Conservation (phyloP, 805 yeast species). For the Barnettozyma californica region DNA sequence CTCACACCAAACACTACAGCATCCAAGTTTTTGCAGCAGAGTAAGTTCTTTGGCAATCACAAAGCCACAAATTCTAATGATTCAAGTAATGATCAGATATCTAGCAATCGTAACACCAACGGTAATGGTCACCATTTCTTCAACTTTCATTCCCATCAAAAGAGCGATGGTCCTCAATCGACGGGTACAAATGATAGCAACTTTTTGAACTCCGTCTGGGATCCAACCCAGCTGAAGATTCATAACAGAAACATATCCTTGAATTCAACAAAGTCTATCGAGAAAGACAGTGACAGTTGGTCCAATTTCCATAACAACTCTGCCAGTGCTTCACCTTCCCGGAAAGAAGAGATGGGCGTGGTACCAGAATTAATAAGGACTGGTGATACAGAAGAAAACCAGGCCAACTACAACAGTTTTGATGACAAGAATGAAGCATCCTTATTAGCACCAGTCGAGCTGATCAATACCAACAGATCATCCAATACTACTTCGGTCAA, state of each 20-base stretch:
- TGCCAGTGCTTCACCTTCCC: not conserved
- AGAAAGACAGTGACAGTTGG: slow-evolving; percentile 19
- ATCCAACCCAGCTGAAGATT: slow-evolving; percentile 2
- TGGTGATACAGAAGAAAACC: not conserved
- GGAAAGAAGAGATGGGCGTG: not conserved
- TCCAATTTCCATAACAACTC: slow-evolving; percentile 11
- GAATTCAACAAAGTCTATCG: slow-evolving; percentile 10
- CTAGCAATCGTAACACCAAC: not conserved
- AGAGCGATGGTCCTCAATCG: not conserved
- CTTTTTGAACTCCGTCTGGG: slow-evolving; percentile 9
- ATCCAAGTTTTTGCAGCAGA: slow-evolving; percentile 14
- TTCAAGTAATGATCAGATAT: not conserved
- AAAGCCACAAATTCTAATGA: slow-evolving; percentile 7
- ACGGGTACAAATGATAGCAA: not conserved
- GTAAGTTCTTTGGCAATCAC: slow-evolving; percentile 21
- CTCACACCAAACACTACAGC: slow-evolving; percentile 2
- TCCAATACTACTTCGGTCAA: slow-evolving; percentile 13
- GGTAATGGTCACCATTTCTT: not conserved
- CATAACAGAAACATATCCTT: slow-evolving; percentile 16
- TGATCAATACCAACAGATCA: slow-evolving; percentile 20
- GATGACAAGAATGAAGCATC: slow-evolving; percentile 2
- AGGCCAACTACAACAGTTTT: not conserved
- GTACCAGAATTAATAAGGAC: not conserved
- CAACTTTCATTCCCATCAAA: slow-evolving; percentile 1
- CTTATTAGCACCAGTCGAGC: slow-evolving; percentile 12